Percentiles rank a stretch among this genome's conserved stretches.
phyloP scores from a whole-genome alignment of 129 eudicot species.

The Erigeron canadensis region DNA sequence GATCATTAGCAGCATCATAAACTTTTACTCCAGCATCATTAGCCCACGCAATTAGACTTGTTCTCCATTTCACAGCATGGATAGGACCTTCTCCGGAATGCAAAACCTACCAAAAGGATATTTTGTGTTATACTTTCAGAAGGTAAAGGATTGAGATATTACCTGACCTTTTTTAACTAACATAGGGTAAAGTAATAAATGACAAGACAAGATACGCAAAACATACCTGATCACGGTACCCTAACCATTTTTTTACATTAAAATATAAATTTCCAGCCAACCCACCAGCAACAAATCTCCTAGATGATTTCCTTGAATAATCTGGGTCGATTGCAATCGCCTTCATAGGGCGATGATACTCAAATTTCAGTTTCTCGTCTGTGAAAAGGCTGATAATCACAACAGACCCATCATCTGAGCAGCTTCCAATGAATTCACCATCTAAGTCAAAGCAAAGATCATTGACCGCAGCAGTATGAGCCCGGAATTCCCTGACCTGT shows the following conservation, averaged over 20 bases:
- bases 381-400: conserved; percentile 86
- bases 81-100: conserved; percentile 99
- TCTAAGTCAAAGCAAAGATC: conserved; percentile 90
- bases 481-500: conserved; percentile 80
- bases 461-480: conserved; percentile 88
- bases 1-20: conserved; percentile 87
- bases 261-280: conserved; percentile 84
- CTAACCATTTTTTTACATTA: conserved; percentile 86
- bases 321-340: conserved; percentile 95
- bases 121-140: neutral
- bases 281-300: conserved; percentile 96
- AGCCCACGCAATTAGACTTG: conserved; percentile 96
- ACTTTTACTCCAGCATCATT: conserved; percentile 95
- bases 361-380: conserved; percentile 81
- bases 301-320: conserved; percentile 71
- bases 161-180: conserved; percentile 1
- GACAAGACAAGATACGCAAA: conserved; percentile 25
- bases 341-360: conserved; percentile 97
- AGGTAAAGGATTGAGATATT: neutral
- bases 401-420: conserved; percentile 98
- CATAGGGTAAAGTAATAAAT: neutral
- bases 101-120: conserved; percentile 51
- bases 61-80: conserved; percentile 95
- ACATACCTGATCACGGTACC: conserved; percentile 89
- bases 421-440: conserved; percentile 91